These are phyloP conservation scores for Miamiensis avidus DNA, from an alignment of 169 alveolate genomes.

Conservation along the genomic window DNA sequence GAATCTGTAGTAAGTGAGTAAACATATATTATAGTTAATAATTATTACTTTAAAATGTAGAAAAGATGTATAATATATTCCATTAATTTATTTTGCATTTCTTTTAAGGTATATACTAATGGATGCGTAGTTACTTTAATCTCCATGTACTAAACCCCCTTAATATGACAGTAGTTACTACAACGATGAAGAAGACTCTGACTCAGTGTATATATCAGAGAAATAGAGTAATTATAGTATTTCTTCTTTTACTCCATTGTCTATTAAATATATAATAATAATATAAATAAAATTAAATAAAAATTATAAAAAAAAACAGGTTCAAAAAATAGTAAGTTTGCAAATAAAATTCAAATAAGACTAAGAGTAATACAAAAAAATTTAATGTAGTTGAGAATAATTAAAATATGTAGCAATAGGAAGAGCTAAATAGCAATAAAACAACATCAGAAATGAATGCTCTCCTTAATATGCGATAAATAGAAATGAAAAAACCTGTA, in stretches of 20 bases:
- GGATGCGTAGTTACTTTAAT: not conserved
- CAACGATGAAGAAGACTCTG: not conserved
- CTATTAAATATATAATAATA: not conserved
- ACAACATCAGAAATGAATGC: not conserved
- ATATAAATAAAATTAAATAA: too few relatives aligned
- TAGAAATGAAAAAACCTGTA: not conserved
- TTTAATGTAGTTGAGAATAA: not conserved
- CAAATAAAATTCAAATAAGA: too few relatives aligned
- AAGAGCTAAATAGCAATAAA: not conserved
- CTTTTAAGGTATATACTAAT: not conserved
- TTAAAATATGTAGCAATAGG: not conserved
- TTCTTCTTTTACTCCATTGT: not conserved
- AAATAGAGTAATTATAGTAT: not conserved
- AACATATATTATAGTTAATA: too few relatives aligned
- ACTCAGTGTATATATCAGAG: not conserved
- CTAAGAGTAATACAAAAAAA: too few relatives aligned
- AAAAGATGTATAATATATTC: too few relatives aligned
- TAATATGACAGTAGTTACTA: too few relatives aligned
- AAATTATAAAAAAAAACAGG: not conserved
- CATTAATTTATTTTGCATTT: too few relatives aligned
- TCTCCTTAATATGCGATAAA: too few relatives aligned
- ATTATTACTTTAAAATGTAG: too few relatives aligned
- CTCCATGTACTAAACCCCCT: not conserved
- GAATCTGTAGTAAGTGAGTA: not conserved
- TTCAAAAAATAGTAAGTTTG: too few relatives aligned